Conservation (phyloP, 495 filamentous ascomycete species). For the Baudoinia panamericana region DNA sequence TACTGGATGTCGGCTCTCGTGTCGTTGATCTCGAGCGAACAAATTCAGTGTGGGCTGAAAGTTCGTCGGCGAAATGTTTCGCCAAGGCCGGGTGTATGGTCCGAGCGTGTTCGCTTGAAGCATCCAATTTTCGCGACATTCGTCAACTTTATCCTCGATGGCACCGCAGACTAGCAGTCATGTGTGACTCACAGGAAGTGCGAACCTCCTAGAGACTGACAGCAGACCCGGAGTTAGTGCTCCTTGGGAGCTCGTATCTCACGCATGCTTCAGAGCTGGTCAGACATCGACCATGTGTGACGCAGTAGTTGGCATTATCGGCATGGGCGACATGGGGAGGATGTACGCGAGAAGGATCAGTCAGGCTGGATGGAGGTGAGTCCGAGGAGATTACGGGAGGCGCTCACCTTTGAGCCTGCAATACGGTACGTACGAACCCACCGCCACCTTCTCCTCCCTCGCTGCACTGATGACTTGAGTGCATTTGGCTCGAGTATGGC, state of each 20-base stretch:
- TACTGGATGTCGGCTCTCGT: background rate
- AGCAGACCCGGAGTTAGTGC: background rate
- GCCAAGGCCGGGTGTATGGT: background rate
- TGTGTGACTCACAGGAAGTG: too few species aligned
- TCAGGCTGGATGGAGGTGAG: constrained; percentile 89
- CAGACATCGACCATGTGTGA: constrained; percentile 15
- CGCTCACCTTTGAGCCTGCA: too few species aligned
- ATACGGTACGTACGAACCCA: constrained; percentile 14
- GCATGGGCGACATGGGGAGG: constrained; percentile 99
- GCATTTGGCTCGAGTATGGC: constrained; percentile 99
- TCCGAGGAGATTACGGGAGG: too few species aligned
- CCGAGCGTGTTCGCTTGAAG: too few species aligned
- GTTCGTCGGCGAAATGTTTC: background rate
- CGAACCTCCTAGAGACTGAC: background rate
- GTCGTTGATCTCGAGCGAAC: constrained; percentile 1
- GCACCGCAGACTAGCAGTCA: too few species aligned
- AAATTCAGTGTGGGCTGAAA: constrained; percentile 11
- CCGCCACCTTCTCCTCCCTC: constrained; percentile 17
- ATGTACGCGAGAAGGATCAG: constrained; percentile 90
- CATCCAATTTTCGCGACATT: too few species aligned
- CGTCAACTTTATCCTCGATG: too few species aligned
- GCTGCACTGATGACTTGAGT: constrained; percentile 91
- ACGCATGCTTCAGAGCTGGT: constrained; percentile 3
- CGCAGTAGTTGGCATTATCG: constrained; percentile 68
- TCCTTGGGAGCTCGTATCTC: background rate